Percentiles rank a stretch among this genome's conserved stretches.
Evolutionary conservation across 177 flowering plant genomes (phyloP).

Genomic region (Vitis hybrid): DNA sequence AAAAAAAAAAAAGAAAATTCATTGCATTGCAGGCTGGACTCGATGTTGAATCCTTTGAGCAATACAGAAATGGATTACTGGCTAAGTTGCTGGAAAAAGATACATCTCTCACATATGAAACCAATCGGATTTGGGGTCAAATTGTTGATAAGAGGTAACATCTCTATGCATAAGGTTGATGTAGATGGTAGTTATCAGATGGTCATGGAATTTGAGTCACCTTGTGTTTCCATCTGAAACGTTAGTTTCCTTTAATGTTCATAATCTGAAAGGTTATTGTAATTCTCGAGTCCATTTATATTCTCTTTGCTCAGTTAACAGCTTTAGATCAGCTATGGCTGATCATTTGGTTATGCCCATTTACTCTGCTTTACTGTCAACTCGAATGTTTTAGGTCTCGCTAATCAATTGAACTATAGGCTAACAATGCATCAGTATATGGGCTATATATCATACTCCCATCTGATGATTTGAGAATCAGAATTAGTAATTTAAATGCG

Average conservation of each 20-base stretch:
- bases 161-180: not conserved
- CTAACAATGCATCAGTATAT: no score
- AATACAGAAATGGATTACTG: constrained; percentile 64
- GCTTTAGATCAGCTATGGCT: no score
- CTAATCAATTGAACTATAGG: no score
- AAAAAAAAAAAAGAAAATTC: not conserved
- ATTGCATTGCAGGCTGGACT: constrained; percentile 61
- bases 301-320: no score
- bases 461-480: no score
- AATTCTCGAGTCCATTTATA: no score
- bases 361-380: no score
- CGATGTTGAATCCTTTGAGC: constrained; percentile 73
- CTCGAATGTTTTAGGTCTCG: no score
- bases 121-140: constrained; percentile 74
- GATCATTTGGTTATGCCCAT: no score
- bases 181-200: not conserved
- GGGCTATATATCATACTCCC: no score
- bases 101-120: constrained; percentile 75
- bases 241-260: not conserved
- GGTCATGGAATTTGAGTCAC: not conserved
- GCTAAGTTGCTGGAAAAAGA: constrained; percentile 86
- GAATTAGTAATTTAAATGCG: no score
- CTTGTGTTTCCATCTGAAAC: not conserved
- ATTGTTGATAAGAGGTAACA: constrained; percentile 75
- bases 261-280: no score